Evolutionary conservation across 2,329 filamentous ascomycete genomes (phyloP).

Genomic region (Botrytis cinerea): DNA sequence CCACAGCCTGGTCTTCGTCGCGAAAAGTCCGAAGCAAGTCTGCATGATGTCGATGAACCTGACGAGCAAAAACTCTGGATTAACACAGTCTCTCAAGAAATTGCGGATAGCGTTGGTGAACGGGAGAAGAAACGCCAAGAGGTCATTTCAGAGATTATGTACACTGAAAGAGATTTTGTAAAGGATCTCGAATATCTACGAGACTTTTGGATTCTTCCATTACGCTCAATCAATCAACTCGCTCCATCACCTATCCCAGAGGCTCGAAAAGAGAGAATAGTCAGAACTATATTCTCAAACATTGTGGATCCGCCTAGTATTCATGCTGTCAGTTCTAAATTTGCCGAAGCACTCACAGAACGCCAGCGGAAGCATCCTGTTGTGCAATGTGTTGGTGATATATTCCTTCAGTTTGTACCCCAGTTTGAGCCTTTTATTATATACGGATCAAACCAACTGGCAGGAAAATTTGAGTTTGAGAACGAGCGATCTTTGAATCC

Average conservation of each 20-base stretch:
- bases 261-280: slow-evolving; percentile 83
- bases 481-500: slow-evolving; percentile 88
- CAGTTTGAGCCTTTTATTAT: slow-evolving; percentile 95
- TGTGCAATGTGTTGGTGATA: slow-evolving; percentile 86
- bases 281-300: slow-evolving; percentile 93
- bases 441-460: slow-evolving; percentile 93
- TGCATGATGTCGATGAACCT: slow-evolving; percentile 85
- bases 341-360: slow-evolving; percentile 85
- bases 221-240: slow-evolving; percentile 68
- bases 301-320: slow-evolving; percentile 82
- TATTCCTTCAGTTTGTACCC: slow-evolving; percentile 89
- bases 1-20: slow-evolving; percentile 77
- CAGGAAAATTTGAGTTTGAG: slow-evolving; percentile 97
- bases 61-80: slow-evolving; percentile 99
- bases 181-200: slow-evolving; percentile 97
- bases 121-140: slow-evolving; percentile 97
- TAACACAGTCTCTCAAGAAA: slow-evolving; percentile 93
- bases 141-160: slow-evolving; percentile 97
- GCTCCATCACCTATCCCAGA: slow-evolving; percentile 82
- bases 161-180: slow-evolving; percentile 97
- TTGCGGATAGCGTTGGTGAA: slow-evolving; percentile 86
- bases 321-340: slow-evolving; percentile 83
- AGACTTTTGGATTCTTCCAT: slow-evolving; percentile 96
- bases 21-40: slow-evolving; percentile 67
- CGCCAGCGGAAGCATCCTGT: slow-evolving; percentile 89